Evolutionary conservation across 805 yeast species (phyloP), one percentile per base, ranked within the genome.

Genomic region (Suhomyces tanzawaensis): DNA sequence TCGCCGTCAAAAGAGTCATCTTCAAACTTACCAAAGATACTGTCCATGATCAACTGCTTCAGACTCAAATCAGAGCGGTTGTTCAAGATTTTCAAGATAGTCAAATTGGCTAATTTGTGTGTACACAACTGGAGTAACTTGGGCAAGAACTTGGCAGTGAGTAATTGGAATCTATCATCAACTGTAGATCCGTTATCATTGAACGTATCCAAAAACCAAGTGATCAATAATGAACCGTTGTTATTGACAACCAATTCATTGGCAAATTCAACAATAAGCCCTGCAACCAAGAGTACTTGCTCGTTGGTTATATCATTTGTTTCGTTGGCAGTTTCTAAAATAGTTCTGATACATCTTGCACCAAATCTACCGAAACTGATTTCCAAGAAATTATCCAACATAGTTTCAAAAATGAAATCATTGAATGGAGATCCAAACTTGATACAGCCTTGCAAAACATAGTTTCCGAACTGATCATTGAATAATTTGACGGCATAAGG

Each of bases 391-490:
- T 83, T 78, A 30, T 85, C 77, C 43, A 88, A 64, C 46, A 90
- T 79, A 11, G 87, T 76, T 60, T 90, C 96, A 58, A 86, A 84
- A 29, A 93, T 85, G 54, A 91, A 91, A 54, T 86, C 88, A 56
- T 85, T 86, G 75, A 82, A 89, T 0, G 96, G 96, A 5, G 84
- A 65, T 0, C 91, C 93, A 66, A 90, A 91, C 55, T 86, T 86
- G 48, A 90, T 73, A 52, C 96, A 93, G 39, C 97, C 87, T 64
- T 93, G 99, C 39, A 93, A 77, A 13, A 90, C 97, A 59, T 93
- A 93, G 60, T 93, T 93, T 44, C 98, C 99, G 69, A 85, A 93
- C 58, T 93, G 98, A 57, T 93, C 99, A 54, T 89, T 82, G 57
- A 93, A 85, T 47, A 93, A 69, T 34, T 90, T 86, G 1, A 85